Percentiles rank a stretch among this genome's conserved stretches.
These are phyloP conservation scores for Apiospora pterosperma DNA, from an alignment of 2,329 filamentous ascomycete species.

Conservation along the genomic window DNA sequence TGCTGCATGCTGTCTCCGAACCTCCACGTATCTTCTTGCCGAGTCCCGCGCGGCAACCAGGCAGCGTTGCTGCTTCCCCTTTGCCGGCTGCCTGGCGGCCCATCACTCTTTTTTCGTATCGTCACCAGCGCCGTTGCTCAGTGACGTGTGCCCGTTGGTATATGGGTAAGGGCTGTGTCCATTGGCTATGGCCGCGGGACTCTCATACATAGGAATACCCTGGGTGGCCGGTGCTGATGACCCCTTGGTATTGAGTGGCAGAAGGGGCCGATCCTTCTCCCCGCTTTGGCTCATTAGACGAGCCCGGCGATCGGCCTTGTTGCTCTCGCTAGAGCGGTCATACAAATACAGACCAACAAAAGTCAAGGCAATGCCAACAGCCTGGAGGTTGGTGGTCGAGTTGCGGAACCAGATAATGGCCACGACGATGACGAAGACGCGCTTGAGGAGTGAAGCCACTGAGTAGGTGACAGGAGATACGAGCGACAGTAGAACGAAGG, in stretches of 20 bases:
- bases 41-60: slow-evolving; percentile 77
- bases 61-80: slow-evolving; percentile 45
- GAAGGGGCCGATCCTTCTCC: slow-evolving; percentile 46
- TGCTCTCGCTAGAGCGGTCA: slow-evolving; percentile 84
- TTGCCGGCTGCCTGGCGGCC: slow-evolving; percentile 35
- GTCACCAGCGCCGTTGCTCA: slow-evolving; percentile 29
- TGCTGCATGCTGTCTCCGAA: slow-evolving; percentile 34
- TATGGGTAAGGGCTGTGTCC: slow-evolving; percentile 36
- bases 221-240: slow-evolving; percentile 23
- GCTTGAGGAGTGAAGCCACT: slow-evolving; percentile 92
- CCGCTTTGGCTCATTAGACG: slow-evolving; percentile 58
- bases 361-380: slow-evolving; percentile 80
- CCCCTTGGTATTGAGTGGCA: slow-evolving; percentile 59
- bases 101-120: slow-evolving; percentile 59
- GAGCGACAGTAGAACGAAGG: slow-evolving; percentile 87
- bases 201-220: slow-evolving; percentile 32
- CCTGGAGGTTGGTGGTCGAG: slow-evolving; percentile 79
- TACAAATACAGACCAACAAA: slow-evolving; percentile 94
- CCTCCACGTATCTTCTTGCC: slow-evolving; percentile 82
- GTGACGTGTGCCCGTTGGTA: slow-evolving; percentile 42
- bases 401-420: slow-evolving; percentile 96
- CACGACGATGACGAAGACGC: slow-evolving; percentile 93
- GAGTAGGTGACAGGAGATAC: slow-evolving; percentile 97
- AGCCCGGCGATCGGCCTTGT: slow-evolving; percentile 81
- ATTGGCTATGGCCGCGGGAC: slow-evolving; percentile 26